Conservation (phyloP, 441 rosid species). For the Metrosideros polymorpha region DNA sequence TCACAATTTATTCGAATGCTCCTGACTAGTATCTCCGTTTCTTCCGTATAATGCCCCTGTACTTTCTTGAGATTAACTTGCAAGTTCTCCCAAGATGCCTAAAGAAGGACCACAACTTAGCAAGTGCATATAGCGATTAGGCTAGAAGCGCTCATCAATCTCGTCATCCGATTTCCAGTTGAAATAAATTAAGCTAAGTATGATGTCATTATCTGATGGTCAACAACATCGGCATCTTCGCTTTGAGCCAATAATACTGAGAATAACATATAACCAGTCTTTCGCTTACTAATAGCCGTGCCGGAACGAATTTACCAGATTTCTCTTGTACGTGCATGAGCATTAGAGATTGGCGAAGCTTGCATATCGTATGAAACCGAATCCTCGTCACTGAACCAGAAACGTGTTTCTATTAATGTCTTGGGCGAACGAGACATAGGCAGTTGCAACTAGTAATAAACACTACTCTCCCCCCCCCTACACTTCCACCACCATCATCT, state of each 20-base stretch:
- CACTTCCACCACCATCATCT: neutral
- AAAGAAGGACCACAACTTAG: neutral
- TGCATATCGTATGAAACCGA: neutral
- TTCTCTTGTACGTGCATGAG: neutral
- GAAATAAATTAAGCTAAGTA: neutral
- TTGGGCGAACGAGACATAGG: neutral
- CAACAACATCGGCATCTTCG: neutral
- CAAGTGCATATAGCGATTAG: neutral
- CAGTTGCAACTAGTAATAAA: neutral
- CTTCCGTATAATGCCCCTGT: neutral
- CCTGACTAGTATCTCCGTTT: neutral
- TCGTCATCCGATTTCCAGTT: neutral
- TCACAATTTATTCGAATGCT: neutral
- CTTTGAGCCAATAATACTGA: neutral
- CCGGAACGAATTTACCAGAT: neutral
- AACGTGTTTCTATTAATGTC: neutral
- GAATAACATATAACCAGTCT: neutral
- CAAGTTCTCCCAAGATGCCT: neutral
- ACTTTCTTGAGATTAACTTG: neutral
- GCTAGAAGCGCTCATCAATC: neutral
- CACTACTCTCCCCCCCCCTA: neutral
- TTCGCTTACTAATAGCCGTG: neutral
- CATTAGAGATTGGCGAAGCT: neutral
- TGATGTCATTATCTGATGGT: neutral
- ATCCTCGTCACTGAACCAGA: neutral